phyloP scores from a whole-genome alignment of 1,284 basidiomycete genomes.

The Singerocomus rubriflavus region DNA sequence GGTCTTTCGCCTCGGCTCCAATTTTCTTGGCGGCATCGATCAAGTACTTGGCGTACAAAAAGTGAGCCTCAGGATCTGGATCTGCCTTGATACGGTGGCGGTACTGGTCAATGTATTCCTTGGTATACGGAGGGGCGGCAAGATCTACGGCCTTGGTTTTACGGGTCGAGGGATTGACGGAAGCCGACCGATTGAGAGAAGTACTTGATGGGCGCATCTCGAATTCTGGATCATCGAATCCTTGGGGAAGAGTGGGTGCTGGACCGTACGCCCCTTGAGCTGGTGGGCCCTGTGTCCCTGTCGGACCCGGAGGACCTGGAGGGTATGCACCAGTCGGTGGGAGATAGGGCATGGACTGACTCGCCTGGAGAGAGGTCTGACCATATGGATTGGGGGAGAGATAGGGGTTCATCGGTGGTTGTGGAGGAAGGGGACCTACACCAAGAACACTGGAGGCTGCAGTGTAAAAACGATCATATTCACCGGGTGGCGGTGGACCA shows the following conservation, averaged over 20 bases:
- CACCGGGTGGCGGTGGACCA: slow-evolving; percentile 34
- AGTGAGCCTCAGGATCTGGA: slow-evolving; percentile 98
- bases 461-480: slow-evolving; percentile 57
- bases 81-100: slow-evolving; percentile 95
- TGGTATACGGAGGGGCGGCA: slow-evolving; percentile 86
- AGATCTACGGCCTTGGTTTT: slow-evolving; percentile 85
- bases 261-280: slow-evolving; percentile 21
- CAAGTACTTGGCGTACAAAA: slow-evolving; percentile 94
- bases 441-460: slow-evolving; percentile 83
- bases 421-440: slow-evolving; percentile 59
- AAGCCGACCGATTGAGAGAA: slow-evolving; percentile 51
- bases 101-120: slow-evolving; percentile 97
- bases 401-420: slow-evolving; percentile 23
- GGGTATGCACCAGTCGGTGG: slow-evolving; percentile 25
- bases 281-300: slow-evolving; percentile 17
- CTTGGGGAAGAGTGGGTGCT: slow-evolving; percentile 29
- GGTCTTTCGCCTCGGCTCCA: slow-evolving; percentile 68
- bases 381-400: slow-evolving; percentile 23
- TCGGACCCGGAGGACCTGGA: slow-evolving; percentile 22
- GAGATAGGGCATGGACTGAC: slow-evolving; percentile 34
- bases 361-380: slow-evolving; percentile 25
- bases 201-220: slow-evolving; percentile 46
- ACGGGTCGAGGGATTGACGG: slow-evolving; percentile 58
- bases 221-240: slow-evolving; percentile 44
- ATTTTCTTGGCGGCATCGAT: slow-evolving; percentile 98